Evolutionary conservation across 2,329 filamentous ascomycete genomes (phyloP), one percentile per base, ranked within the genome.

Genomic region (Colletotrichum theobromicola): DNA sequence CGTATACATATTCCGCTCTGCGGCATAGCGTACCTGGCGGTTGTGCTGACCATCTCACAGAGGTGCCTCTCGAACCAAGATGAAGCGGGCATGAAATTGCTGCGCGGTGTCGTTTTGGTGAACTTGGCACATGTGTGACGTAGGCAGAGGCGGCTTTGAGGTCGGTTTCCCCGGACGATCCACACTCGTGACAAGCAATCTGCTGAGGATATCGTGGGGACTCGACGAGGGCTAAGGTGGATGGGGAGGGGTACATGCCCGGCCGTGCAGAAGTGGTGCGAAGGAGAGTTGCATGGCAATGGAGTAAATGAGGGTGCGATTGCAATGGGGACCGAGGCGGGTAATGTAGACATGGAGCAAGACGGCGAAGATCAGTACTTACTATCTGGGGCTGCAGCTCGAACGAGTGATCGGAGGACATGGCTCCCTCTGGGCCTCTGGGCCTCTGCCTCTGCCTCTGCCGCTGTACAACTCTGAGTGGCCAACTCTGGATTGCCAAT

Each of bases 141-240:
- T 46, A 32, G 13, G 26, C 6, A 18, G 63, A n/a, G 21, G 32
- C 8, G 30, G 65, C 26, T 15, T 24, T 32, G 18, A 30, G 18
- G 35, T 18, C 35, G 16, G 53, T 46, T 65, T 65, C 37, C 35
- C 60, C 67, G 7, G 72, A 72, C 9, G 35, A 53, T 62, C 61
- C 67, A 74, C 60, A 66, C 71, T 74, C 12, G 67, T 72, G 60
- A 60, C 60, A 53, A 34, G 61, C 61, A 24, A 30, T n/a, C 18
- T 21, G 35, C 26, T 57, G 37, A 30, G 16, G 16, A 21, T 18
- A 62, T 68, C 37, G 37, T 18, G 32, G 32, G 30, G 42, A 32
- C 13, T 18, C 42, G 30, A 30, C 46, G 21, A 24, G 7, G 34
- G 18, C 46, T 55, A 13, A 34, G 6, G 50, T 32, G n/a, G 34